These are phyloP conservation scores for Chamaenerion angustifolium DNA, from an alignment of 345 rosid genomes.

Conservation along the genomic window DNA sequence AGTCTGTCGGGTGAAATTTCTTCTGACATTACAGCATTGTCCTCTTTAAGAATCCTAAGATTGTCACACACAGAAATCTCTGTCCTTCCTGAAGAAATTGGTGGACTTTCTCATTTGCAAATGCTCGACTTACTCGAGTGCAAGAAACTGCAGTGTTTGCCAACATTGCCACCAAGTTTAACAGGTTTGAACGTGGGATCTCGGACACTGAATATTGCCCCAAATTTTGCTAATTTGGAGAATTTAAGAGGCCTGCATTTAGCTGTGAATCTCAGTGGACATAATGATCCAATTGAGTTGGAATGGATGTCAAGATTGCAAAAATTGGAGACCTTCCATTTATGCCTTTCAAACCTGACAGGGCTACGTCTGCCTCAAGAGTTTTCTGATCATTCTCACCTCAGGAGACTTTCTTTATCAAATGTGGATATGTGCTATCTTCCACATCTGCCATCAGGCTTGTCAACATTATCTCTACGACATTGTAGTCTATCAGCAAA, in stretches of 20 bases:
- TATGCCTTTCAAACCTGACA: background rate
- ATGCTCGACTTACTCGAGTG: background rate
- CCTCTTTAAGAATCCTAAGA: conserved; percentile 3
- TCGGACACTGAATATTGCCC: background rate
- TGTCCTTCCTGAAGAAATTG: background rate
- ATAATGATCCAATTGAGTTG: background rate
- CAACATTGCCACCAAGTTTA: conserved; percentile 1
- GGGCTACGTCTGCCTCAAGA: background rate
- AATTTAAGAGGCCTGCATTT: conserved; percentile 2
- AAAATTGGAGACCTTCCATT: background rate
- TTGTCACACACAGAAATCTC: background rate
- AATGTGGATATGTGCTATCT: background rate
- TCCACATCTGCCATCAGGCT: background rate
- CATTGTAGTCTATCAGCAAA: background rate
- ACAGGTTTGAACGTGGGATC: conserved; percentile 2
- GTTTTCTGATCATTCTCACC: background rate
- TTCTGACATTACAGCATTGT: background rate
- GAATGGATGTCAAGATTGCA: background rate
- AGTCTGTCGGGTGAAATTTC: background rate
- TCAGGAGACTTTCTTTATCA: conserved; percentile 1
- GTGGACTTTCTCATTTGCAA: background rate
- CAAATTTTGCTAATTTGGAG: background rate
- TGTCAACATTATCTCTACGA: conserved; percentile 2
- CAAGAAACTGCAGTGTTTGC: conserved; percentile 1
- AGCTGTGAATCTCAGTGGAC: background rate